Evolutionary conservation across 2,329 filamentous ascomycete genomes (phyloP).

Genomic region (Colletotrichum navitas): DNA sequence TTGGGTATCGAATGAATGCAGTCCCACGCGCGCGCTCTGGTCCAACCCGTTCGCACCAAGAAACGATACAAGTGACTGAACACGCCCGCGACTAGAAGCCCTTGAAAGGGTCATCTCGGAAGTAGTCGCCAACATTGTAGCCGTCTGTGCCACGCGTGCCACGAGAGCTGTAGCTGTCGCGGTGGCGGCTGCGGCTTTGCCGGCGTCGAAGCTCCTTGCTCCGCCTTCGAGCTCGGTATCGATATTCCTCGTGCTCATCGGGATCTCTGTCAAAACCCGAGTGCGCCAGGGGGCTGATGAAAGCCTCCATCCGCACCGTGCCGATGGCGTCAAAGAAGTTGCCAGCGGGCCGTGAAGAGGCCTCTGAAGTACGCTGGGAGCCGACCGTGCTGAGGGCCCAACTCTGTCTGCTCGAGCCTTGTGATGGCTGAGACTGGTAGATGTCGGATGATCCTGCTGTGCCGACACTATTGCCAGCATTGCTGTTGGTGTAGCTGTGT

Average conservation of each 20-base stretch:
- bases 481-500: slow-evolving; percentile 67
- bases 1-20: slow-evolving; percentile 39
- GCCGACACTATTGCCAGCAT: slow-evolving; percentile 67
- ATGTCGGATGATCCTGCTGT: slow-evolving; percentile 72
- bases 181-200: slow-evolving; percentile 65
- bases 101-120: slow-evolving; percentile 71
- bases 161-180: slow-evolving; percentile 64
- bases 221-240: slow-evolving; percentile 61
- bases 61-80: slow-evolving; percentile 21
- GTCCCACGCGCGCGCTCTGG: slow-evolving; percentile 25
- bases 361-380: slow-evolving; percentile 68
- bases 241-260: slow-evolving; percentile 64
- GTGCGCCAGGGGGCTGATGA: slow-evolving; percentile 77
- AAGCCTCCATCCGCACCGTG: slow-evolving; percentile 96
- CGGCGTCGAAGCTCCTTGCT: slow-evolving; percentile 68
- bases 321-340: slow-evolving; percentile 90
- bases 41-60: slow-evolving; percentile 21
- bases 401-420: slow-evolving; percentile 52
- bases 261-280: slow-evolving; percentile 61
- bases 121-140: slow-evolving; percentile 64
- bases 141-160: slow-evolving; percentile 62
- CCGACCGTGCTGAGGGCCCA: slow-evolving; percentile 60
- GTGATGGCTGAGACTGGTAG: slow-evolving; percentile 67
- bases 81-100: slow-evolving; percentile 63
- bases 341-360: slow-evolving; percentile 61